Evolutionary conservation across 345 rosid species (phyloP), one percentile per base, ranked within the genome.

Genomic region (Clarkia xantiana): DNA sequence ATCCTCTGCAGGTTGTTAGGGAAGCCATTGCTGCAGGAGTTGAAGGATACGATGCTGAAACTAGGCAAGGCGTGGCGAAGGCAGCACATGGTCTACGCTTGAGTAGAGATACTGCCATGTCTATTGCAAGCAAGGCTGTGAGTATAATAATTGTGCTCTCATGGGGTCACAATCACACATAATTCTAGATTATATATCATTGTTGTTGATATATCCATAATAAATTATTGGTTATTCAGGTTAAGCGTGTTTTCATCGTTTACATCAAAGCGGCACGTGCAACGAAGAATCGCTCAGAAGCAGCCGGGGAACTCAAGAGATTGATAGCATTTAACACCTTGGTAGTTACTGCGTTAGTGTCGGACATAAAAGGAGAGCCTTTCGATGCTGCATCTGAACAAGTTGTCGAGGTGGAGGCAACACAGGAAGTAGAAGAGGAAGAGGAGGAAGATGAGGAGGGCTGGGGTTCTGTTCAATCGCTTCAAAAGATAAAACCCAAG

Each of bases 11-110:
- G 99, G 91, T 76, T 61, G 99, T 93, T 48, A 77, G 65, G 45
- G 94, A 87, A 36, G 96, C 90, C 40, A 78, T 93, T 58, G 76
- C 80, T 59, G 68, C 96, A 19, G 99, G 99, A 45, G 82, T 76
- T 58, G 87, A 82, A 63, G 90, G 96, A 55, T 84, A 84, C 74
- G 94, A 82, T 77, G 76, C 66, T 23, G 93, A 78, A 44, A 67
- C 68, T 40, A 82, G 71, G 70, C 71, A 71, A 62, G 73, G 85
- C 20, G 95, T 93, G 56, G 82, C 76, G 64, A 87, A 82, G 76
- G 90, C 82, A 34, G 94, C 86, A 51, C 80, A 68, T 59, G 80
- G 86, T 18, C 65, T 84, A 63, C 75, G 81, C 47, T 75, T 84
- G 69, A 68, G 94, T 14, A 75, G 82, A 71, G 95, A 84, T 54